phyloP scores from a whole-genome alignment of 352 stramenopile genomes.

The Phytophthora syringae region DNA sequence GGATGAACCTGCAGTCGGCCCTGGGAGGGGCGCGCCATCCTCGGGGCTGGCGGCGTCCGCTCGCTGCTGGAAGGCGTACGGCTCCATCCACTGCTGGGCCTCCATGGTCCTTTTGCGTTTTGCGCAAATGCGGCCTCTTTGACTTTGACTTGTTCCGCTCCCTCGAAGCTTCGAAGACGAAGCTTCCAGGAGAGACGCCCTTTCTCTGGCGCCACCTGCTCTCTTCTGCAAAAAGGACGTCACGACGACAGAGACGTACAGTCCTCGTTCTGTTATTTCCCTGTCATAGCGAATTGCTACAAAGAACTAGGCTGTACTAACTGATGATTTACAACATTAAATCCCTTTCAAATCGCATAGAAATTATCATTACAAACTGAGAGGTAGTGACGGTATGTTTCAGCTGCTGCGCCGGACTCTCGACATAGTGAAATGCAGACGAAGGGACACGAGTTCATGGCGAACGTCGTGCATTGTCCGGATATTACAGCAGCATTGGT shows the following conservation, averaged over 20 bases:
- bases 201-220: constrained; percentile 32
- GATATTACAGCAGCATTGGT: not conserved
- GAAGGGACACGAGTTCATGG: constrained; percentile 5
- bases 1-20: constrained; percentile 51
- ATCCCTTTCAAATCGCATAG: too few relatives aligned
- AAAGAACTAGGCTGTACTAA: too few relatives aligned
- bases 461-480: constrained; percentile 14
- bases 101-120: constrained; percentile 19
- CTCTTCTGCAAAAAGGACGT: constrained; percentile 24
- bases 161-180: not conserved
- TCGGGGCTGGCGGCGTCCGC: constrained; percentile 15
- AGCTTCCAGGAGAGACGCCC: too few relatives aligned
- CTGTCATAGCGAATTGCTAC: too few relatives aligned
- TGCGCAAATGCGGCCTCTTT: not conserved
- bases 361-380: too few relatives aligned
- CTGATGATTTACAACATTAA: too few relatives aligned
- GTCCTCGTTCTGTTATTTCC: too few relatives aligned
- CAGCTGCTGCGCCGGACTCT: not conserved
- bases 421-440: constrained; percentile 14
- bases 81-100: constrained; percentile 29
- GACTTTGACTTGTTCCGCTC: constrained; percentile 8
- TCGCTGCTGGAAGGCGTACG: too few relatives aligned
- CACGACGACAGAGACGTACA: constrained; percentile 9
- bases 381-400: not conserved
- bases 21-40: too few relatives aligned